phyloP scores from a whole-genome alignment of 257 asterid genomes.

The Pogostemon cablin region DNA sequence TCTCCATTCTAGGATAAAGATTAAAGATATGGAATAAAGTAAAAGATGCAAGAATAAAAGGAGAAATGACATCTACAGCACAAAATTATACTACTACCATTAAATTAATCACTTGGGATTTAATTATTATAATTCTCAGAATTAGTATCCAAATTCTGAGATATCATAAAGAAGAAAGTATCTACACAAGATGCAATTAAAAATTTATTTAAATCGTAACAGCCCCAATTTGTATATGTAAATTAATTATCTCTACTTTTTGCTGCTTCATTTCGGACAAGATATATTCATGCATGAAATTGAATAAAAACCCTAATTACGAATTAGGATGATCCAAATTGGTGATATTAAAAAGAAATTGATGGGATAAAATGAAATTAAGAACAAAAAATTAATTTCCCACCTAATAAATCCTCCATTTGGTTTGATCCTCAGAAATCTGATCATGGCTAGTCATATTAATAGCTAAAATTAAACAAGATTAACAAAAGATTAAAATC shows the following conservation, averaged over 20 bases:
- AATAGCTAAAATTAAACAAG: constrained; percentile 40
- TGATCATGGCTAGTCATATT: constrained; percentile 42
- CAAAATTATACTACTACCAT: background rate
- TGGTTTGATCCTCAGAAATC: constrained; percentile 33
- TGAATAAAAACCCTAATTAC: constrained; percentile 24
- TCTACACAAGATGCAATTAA: constrained; percentile 26
- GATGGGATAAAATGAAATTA: constrained; percentile 1
- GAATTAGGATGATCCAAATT: background rate
- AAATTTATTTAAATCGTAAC: constrained; percentile 14
- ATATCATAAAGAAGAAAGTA: constrained; percentile 32
- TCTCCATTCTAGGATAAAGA: constrained; percentile 35
- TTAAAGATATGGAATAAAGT: constrained; percentile 39
- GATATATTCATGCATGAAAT: constrained; percentile 23
- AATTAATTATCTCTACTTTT: constrained; percentile 34
- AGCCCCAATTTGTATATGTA: constrained; percentile 26
- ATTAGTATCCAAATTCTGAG: constrained; percentile 25
- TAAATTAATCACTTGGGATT: constrained; percentile 20
- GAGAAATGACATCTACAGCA: constrained; percentile 27
- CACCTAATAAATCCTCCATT: constrained; percentile 34
- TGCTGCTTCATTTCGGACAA: constrained; percentile 63
- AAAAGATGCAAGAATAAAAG: constrained; percentile 33
- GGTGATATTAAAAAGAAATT: background rate
- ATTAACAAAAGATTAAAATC: constrained; percentile 29
- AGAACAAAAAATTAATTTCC: constrained; percentile 20
- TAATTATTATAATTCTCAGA: background rate